Base-by-base conservation (phyloP, 1,139 yeast species). In the Protomyces pachydermus region DNA sequence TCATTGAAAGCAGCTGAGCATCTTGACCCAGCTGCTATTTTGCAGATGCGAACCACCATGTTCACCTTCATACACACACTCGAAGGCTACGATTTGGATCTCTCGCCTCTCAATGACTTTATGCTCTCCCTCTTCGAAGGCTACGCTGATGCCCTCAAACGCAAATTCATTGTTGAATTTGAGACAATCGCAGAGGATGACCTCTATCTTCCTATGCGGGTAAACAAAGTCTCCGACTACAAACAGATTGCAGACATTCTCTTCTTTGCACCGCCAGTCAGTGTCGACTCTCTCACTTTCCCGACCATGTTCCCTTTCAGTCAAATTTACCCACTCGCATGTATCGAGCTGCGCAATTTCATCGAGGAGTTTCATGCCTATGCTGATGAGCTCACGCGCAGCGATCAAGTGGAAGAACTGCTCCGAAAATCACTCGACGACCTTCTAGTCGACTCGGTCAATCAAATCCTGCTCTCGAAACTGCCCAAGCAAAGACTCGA, bases 231-330 rank as follows among this genome's bases (percentile, higher is more conserved):
- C 60, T 78, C 79, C 18, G 82, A 86, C 61, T 89, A 85, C 73
- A 85, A 84, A 23, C 84, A 81, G 71, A 84, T 87, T 60, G 79
- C 85, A 71, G 78, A 79, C 64, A 79, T 84, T 18, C 82, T 91
- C 67, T 91, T 96, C 90, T 87, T 86, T 72, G 81, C 82, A 66
- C 79, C 81, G 4, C 74, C 72, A 28, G 75, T 74, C 14, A 81
- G 81, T 56, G 81, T 82, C 1, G 78, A 63, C 76, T 79, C 5
- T 79, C 82, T 37, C 70, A 74, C 50, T 2, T 83, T 88, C 72
- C 96, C 97, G 0, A 80, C 85, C n/a, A 81, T 84, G 1, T 79
- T 91, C 65, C 98, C 98, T 3, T 93, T 91, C 73, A 89, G 97
- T 66, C 88, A 88, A 66, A 85, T 90, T 69, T 91, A 90, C 71